Base-by-base conservation (phyloP, 257 asterid genomes). In the Scutellaria minor region DNA sequence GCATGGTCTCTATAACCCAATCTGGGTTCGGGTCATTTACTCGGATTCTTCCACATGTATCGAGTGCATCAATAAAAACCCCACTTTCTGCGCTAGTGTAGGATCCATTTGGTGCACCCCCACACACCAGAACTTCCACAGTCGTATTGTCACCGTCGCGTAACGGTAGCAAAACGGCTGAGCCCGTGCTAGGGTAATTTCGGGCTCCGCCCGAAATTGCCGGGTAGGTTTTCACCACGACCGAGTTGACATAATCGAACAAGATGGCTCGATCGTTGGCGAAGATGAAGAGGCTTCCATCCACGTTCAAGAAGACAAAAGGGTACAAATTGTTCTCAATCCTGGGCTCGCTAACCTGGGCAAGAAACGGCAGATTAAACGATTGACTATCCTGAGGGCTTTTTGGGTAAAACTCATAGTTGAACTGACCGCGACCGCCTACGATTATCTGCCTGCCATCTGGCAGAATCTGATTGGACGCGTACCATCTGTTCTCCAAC, bases 241-340 rank as follows among this genome's bases (percentile, higher is more conserved):
- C 22, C 2, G 18, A 14, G 9, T n/a, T 22, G 0, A 55, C 62
- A 9, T 47, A 47, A 12, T 67, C 51, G 62, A 67, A 67, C 62
- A 67, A 3, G 11, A 67, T 67, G 15, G 72, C 48, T 2, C 72
- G 64, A 18, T 68, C 53, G 22, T 68, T 68, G 52, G 73, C 73
- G 42, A 68, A 68, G 63, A 68, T 52, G 50, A 67, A 67, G 0
- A 67, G 1, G 6, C 37, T 67, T 2, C 72, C 62, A 15, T 67
- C 72, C 1, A 0, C 5, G 3, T 67, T 67, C 39, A 67, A 51
- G 61, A 67, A 48, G 6, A 67, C 51, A 8, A 51, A 48, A 0
- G 62, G 62, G 62, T 51, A 51, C 2, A 51, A 51, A 10, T 37
- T 51, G 64, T 68, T 68, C 14, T 68, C 64, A 6, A 18, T 9